Base-by-base conservation (phyloP, 495 filamentous ascomycete genomes). In the Apiosordaria backusii region DNA sequence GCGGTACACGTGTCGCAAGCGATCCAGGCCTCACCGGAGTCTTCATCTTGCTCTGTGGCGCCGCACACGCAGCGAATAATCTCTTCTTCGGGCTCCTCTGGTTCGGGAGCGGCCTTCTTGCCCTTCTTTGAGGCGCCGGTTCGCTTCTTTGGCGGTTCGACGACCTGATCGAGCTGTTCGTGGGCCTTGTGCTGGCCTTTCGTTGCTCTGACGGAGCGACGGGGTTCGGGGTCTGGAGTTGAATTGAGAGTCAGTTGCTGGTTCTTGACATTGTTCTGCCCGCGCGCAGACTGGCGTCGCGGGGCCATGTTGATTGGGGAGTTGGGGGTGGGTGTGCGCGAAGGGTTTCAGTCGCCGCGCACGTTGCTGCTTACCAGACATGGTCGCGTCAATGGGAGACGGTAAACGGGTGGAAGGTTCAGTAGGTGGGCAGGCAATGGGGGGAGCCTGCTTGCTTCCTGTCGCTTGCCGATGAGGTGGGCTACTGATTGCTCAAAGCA, bases 31-130 rank as follows among this genome's bases (percentile, higher is more conserved):
- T 92, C 87, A 45, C 88, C 85, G 58, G 91, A 88, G 66, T 91
- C 87, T 70, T 90, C 91, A 66, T 93, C 90, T 69, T 96, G 92
- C 68, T 91, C 89, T 60, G 87, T 88, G 65, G 92, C 88, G 68
- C 95, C 94, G 74, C 95, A 99, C 61, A 97, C 90, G 76, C 95
- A 99, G 65, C 95, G 88, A 64, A 97, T 95, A 71, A 94, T 86
- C 53, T 84, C 79, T 50, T 82, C 83, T 76, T 66, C 87, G 25
- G 86, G 87, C 64, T 87, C 89, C 65, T 90, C 88, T 65, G 82
- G 72, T 64, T 86, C 86, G 65, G 81, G 78, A 7, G 76, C 73
- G 0, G 77, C 76, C 73, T 84, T 85, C 71, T 83, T 81, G 80
- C 82, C 75, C 75, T 87, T 77, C 76, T 82, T 82, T 68, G 25